Conservation (phyloP, 2,329 filamentous ascomycete genomes). For the Pseudogymnoascus sp. region DNA sequence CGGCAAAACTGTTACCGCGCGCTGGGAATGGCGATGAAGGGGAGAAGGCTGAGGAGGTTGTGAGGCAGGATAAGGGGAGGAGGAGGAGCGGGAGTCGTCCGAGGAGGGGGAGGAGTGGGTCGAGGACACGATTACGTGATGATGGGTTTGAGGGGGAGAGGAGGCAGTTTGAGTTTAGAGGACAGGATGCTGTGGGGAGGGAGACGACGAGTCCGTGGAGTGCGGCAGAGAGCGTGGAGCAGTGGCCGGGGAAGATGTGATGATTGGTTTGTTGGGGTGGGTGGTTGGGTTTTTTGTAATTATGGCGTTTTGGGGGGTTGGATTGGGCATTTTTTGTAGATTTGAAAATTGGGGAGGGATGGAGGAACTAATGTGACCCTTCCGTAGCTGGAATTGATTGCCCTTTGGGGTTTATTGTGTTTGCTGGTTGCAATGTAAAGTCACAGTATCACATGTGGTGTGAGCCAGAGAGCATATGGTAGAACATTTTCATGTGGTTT, state of each 20-base stretch:
- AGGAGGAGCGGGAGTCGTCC: slow-evolving; percentile 11
- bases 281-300: background rate
- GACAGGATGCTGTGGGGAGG: slow-evolving; percentile 11
- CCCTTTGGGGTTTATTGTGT: background rate
- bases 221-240: background rate
- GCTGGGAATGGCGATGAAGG: slow-evolving; percentile 7
- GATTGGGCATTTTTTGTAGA: background rate
- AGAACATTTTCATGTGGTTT: background rate
- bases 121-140: slow-evolving; percentile 13
- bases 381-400: slow-evolving; percentile 1
- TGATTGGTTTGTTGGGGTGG: background rate
- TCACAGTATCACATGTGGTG: background rate
- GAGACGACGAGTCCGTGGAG: background rate
- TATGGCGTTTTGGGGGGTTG: background rate
- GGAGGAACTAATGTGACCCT: background rate
- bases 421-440: background rate
- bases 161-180: slow-evolving; percentile 18
- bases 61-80: slow-evolving; percentile 12
- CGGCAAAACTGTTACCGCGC: slow-evolving; percentile 9
- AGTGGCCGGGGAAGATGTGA: slow-evolving; percentile 2
- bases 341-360: background rate
- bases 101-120: slow-evolving; percentile 21
- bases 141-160: slow-evolving; percentile 12
- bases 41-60: background rate
- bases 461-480: background rate